Conservation (phyloP, 306 rosid species). For the Malus fusca region DNA sequence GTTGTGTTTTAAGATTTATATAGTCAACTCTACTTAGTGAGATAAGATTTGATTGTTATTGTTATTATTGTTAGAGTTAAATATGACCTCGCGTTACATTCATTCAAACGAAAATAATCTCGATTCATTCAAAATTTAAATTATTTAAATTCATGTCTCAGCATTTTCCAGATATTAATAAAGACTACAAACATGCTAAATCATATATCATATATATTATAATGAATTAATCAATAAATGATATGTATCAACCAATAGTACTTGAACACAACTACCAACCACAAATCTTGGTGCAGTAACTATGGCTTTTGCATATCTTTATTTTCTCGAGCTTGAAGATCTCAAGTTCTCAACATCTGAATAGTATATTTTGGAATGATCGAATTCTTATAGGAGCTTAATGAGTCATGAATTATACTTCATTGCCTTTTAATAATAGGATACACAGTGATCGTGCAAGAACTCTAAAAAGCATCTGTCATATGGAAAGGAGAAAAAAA, state of each 20-base stretch:
- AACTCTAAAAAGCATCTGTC: neutral
- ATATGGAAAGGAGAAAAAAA: too few relatives aligned
- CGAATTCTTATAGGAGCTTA: neutral
- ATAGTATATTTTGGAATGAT: neutral
- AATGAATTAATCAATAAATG: neutral
- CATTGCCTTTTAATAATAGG: too few relatives aligned
- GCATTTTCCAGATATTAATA: neutral
- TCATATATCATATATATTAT: neutral
- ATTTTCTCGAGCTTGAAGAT: neutral
- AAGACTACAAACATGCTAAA: neutral
- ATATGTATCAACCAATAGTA: neutral
- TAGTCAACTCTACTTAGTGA: too few relatives aligned
- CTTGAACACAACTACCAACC: neutral
- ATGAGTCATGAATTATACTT: neutral
- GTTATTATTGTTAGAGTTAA: too few relatives aligned
- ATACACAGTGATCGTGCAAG: neutral
- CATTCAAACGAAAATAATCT: too few relatives aligned
- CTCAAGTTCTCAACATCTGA: conserved; percentile 2
- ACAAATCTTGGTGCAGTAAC: conserved; percentile 1
- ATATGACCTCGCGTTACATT: too few relatives aligned
- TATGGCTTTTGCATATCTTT: neutral
- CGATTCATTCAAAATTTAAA: too few relatives aligned
- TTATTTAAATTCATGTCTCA: neutral
- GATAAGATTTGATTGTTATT: too few relatives aligned
- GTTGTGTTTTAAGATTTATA: too few relatives aligned